Evolutionary conservation across 208 protist species (phyloP), one percentile per base, ranked within the genome.

Genomic region (Blechomonas ayalai): DNA sequence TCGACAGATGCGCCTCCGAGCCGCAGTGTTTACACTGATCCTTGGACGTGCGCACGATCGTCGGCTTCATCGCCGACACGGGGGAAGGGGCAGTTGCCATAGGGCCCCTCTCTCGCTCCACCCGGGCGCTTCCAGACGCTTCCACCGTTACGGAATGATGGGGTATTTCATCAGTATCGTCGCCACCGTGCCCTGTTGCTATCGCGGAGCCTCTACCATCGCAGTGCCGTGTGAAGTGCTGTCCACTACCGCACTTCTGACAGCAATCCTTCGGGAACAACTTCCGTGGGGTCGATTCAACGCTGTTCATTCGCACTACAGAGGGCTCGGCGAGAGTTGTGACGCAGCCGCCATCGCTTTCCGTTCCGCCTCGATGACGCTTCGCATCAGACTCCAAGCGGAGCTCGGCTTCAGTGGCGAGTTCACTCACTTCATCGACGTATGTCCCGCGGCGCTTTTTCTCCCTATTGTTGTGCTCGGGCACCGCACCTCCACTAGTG

Each of bases 21-120:
- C 82, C 82, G 55, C 82, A 90, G 58, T 61, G 42, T 47, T 83
- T 84, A 49, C 81, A 90, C 44, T 80, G 71, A 47, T 89, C 81
- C 52, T 84, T 82, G 13, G 67, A 70, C n/a, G 60, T 78, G 23
- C 64, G 57, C n/a, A 67, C 51, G 8, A 72, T 20, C 8, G 34
- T 8, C 12, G 39, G 32, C 13, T n/a, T 33, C 19, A 52, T 44
- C 1, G 15, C 15, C 41, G 16, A 23, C 7, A 20, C 34, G 0
- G 41, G 6, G 8, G 39, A 26, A 1, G 20, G 18, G 2, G 28
- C 36, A 32, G n/a, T 10, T 2, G 7, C 13, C 20, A 2, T 25
- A 24, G 12, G n/a, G n/a, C n/a, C n/a, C n/a, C n/a, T n/a, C n/a
- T n/a, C n/a, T n/a, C n/a, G n/a, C n/a, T n/a, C n/a, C n/a, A n/a